These are phyloP conservation scores for Hypoxylon rubiginosum DNA, from an alignment of 2,329 filamentous ascomycete species.

Conservation along the genomic window DNA sequence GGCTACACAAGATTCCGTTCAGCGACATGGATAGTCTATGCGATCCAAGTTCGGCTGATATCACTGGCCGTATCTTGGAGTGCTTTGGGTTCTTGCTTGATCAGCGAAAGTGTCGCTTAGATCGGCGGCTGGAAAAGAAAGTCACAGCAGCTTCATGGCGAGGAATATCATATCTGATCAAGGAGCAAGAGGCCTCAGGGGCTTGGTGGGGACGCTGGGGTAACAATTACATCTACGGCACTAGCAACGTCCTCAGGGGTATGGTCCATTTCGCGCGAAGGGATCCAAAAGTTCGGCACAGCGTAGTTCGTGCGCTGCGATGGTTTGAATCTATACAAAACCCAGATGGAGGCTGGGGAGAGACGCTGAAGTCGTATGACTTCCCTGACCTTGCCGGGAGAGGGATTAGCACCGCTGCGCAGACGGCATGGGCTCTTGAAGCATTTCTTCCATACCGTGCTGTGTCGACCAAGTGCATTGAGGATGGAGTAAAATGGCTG, in stretches of 20 bases:
- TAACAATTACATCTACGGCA: constrained; percentile 3
- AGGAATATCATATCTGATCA: neutral
- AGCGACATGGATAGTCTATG: constrained; percentile 54
- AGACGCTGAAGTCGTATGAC: neutral
- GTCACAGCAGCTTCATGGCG: neutral
- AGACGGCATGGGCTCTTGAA: constrained; percentile 1
- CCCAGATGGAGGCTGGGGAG: neutral
- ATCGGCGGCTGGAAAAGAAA: neutral
- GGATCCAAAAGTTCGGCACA: neutral
- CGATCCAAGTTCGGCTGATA: constrained; percentile 52
- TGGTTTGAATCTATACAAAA: constrained; percentile 2
- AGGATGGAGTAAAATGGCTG: neutral
- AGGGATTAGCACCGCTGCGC: neutral
- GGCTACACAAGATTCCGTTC: constrained; percentile 54
- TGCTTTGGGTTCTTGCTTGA: neutral
- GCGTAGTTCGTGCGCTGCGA: neutral
- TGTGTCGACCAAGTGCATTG: neutral
- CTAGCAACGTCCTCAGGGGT: constrained; percentile 1
- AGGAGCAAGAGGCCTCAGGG: neutral
- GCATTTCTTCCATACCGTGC: neutral
- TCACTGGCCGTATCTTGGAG: constrained; percentile 48
- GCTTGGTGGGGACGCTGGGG: constrained; percentile 3
- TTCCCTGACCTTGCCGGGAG: neutral
- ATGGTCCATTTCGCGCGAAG: neutral
- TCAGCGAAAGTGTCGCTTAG: neutral